phyloP scores from a whole-genome alignment of 2,329 filamentous ascomycete genomes.

The Botrytis pseudocinerea region DNA sequence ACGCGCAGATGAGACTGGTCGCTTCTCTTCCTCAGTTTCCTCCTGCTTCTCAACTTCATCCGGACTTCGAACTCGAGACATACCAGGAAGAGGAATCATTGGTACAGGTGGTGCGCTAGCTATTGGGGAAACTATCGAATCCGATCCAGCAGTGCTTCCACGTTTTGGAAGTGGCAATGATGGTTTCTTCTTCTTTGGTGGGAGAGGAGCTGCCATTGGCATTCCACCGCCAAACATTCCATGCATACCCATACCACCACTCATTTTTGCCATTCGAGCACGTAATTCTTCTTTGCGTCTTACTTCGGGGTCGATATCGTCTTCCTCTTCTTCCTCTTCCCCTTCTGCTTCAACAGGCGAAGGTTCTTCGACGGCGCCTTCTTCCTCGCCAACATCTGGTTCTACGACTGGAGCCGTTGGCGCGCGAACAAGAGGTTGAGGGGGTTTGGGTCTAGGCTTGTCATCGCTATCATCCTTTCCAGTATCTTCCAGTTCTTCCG shows the following conservation, averaged over 20 bases:
- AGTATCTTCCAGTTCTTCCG: conserved; percentile 61
- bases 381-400: conserved; percentile 50
- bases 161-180: conserved; percentile 46
- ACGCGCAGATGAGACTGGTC: conserved; percentile 45
- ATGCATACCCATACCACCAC: conserved; percentile 94
- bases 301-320: conserved; percentile 84
- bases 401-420: conserved; percentile 44
- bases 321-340: conserved; percentile 73
- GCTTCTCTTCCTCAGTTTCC: conserved; percentile 50
- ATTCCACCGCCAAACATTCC: conserved; percentile 83
- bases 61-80: conserved; percentile 58
- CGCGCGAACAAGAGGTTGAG: conserved; percentile 42
- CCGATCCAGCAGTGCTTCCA: conserved; percentile 44
- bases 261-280: conserved; percentile 98
- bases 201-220: conserved; percentile 54
- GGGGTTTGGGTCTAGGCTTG: conserved; percentile 40
- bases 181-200: conserved; percentile 59
- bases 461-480: conserved; percentile 76
- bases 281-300: conserved; percentile 83
- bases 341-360: conserved; percentile 51
- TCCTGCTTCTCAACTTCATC: conserved; percentile 44
- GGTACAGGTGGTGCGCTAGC: conserved; percentile 56
- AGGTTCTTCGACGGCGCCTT: conserved; percentile 46
- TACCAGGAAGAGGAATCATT: conserved; percentile 69
- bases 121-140: conserved; percentile 47